A percentile compares a stretch with the other conserved stretches of the same genome.
These are phyloP conservation scores for Cadophora malorum DNA, from an alignment of 2,329 filamentous ascomycete genomes.

Conservation along the genomic window DNA sequence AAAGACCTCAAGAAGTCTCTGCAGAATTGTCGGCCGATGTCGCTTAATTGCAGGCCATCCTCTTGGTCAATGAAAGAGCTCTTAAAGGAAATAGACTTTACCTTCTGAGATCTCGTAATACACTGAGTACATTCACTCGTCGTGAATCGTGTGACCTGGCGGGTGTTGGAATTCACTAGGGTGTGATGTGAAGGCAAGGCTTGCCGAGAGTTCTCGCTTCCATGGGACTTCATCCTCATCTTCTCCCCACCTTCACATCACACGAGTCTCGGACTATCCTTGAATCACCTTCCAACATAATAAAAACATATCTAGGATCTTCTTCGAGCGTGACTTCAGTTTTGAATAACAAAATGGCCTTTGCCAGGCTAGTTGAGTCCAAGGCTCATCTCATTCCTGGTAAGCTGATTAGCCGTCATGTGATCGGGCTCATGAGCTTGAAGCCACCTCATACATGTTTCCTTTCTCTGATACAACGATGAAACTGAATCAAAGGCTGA, in stretches of 20 bases:
- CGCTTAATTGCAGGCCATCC: background rate
- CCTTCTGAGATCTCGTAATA: background rate
- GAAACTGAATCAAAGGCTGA: slow-evolving; percentile 15
- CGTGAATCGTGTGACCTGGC: background rate
- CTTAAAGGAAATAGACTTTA: background rate
- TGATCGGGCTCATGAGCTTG: background rate
- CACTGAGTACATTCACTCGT: background rate
- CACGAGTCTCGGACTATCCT: background rate
- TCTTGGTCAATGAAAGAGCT: background rate
- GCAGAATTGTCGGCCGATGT: background rate
- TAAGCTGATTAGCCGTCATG: slow-evolving; percentile 31
- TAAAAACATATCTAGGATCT: background rate
- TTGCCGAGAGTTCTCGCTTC: background rate
- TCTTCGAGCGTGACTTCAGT: background rate
- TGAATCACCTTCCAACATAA: background rate
- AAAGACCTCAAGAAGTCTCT: background rate
- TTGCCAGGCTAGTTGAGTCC: slow-evolving; percentile 45
- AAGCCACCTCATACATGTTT: background rate
- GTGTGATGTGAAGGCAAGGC: slow-evolving; percentile 7
- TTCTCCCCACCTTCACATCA: slow-evolving; percentile 1
- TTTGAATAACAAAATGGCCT: slow-evolving; percentile 30
- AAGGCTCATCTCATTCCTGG: slow-evolving; percentile 51
- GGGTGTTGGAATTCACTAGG: background rate
- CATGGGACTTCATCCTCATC: background rate
- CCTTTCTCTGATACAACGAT: background rate